phyloP scores from a whole-genome alignment of 331 rosid genomes.

The Ulmus americana region DNA sequence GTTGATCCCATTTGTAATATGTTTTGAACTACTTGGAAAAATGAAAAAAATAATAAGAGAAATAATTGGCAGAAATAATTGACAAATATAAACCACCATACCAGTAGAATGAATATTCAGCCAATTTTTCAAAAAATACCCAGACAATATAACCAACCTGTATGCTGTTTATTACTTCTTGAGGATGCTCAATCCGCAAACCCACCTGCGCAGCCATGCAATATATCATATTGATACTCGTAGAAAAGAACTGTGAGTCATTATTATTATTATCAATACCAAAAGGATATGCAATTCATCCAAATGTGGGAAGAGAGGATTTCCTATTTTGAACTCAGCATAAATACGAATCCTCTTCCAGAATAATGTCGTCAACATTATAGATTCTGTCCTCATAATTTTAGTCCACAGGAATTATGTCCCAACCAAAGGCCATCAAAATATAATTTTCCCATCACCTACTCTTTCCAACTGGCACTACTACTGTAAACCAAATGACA shows the following conservation, averaged over 20 bases:
- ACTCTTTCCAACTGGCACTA: too few relatives aligned
- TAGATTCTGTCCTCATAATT: not conserved
- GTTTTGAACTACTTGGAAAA: not conserved
- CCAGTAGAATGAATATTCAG: not conserved
- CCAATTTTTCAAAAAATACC: not conserved
- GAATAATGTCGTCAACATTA: not conserved
- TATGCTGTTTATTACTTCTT: conserved; percentile 69
- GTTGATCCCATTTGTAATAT: not conserved
- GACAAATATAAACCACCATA: not conserved
- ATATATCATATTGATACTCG: conserved; percentile 16
- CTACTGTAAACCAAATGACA: too few relatives aligned
- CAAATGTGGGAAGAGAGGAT: not conserved
- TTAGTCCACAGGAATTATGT: not conserved
- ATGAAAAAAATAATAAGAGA: not conserved
- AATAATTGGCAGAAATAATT: too few relatives aligned
- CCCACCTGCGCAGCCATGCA: conserved; percentile 63
- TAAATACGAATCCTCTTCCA: not conserved
- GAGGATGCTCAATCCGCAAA: conserved; percentile 94
- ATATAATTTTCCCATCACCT: not conserved
- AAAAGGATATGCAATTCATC: not conserved
- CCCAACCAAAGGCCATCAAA: not conserved
- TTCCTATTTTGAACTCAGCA: not conserved
- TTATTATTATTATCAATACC: not conserved
- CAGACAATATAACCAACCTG: conserved; percentile 50
- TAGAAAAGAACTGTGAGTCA: conserved; percentile 1